phyloP scores from a whole-genome alignment of 768 basidiomycete species.

The Kwoniella newhampshirensis region DNA sequence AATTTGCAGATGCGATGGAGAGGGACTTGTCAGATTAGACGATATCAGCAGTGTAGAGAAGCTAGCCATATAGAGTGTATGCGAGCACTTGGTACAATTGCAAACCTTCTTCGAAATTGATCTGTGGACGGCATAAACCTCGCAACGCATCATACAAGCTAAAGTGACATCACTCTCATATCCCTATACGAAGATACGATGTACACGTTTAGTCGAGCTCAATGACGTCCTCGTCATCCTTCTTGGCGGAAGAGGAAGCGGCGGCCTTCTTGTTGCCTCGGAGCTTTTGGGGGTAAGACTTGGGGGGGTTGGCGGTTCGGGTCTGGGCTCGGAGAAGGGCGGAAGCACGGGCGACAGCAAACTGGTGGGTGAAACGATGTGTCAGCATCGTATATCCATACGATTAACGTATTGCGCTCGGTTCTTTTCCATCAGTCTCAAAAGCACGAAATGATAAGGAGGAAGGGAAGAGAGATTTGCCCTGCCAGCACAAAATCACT shows the following conservation, averaged over 20 bases:
- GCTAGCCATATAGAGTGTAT: no score
- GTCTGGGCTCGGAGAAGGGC: constrained; percentile 34
- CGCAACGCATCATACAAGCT: constrained; percentile 1
- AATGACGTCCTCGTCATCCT: constrained; percentile 46
- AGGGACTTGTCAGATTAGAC: constrained; percentile 5
- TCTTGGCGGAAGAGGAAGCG: constrained; percentile 13
- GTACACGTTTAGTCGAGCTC: constrained; percentile 43
- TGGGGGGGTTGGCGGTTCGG: constrained; percentile 41
- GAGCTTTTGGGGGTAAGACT: constrained; percentile 33
- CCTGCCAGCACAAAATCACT: constrained; percentile 27
- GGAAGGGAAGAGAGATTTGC: constrained; percentile 16
- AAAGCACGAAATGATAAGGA: background rate
- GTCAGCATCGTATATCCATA: no score
- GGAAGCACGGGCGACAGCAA: constrained; percentile 50
- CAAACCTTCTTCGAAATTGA: no score
- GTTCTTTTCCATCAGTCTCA: background rate
- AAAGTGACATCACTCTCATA: background rate
- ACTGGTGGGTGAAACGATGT: constrained; percentile 18
- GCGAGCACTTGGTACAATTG: no score
- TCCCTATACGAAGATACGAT: background rate
- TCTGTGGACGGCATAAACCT: no score
- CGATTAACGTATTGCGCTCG: no score
- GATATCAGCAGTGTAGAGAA: no score
- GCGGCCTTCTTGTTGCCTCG: constrained; percentile 34
- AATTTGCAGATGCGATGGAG: constrained; percentile 27